These are phyloP conservation scores for Xylariaceae sp. DNA, from an alignment of 2,329 filamentous ascomycete genomes.

Conservation along the genomic window DNA sequence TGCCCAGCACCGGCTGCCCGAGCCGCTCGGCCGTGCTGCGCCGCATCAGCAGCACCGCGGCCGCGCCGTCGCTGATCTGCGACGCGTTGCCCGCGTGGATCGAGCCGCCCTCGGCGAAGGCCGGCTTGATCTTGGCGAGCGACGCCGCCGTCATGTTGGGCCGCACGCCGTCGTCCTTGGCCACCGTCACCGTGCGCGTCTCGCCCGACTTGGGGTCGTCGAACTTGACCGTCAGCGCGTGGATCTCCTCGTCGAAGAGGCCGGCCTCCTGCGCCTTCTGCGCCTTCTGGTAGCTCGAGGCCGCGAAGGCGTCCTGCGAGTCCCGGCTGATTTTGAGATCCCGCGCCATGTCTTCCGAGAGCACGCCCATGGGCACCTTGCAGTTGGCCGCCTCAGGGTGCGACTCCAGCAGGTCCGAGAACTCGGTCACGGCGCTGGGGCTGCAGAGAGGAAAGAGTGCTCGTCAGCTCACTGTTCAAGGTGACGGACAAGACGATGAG, in stretches of 20 bases:
- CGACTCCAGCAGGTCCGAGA: conserved; percentile 79
- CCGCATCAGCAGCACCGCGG: conserved; percentile 92
- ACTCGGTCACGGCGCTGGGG: conserved; percentile 80
- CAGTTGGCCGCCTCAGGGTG: conserved; percentile 84
- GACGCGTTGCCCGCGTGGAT: conserved; percentile 96
- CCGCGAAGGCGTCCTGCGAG: conserved; percentile 87
- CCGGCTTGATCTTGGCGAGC: conserved; percentile 82
- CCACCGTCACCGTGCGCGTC: conserved; percentile 73
- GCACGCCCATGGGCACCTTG: conserved; percentile 92
- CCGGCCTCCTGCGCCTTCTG: conserved; percentile 75
- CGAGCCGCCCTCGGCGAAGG: conserved; percentile 83
- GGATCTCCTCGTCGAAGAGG: conserved; percentile 90
- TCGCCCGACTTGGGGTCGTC: conserved; percentile 88
- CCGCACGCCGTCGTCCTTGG: conserved; percentile 80
- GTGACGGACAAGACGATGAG: not conserved
- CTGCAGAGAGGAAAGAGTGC: conserved; percentile 33
- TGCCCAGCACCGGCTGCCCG: conserved; percentile 83
- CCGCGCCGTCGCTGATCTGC: conserved; percentile 92
- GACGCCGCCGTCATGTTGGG: conserved; percentile 79
- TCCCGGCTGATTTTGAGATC: conserved; percentile 65
- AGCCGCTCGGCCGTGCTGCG: conserved; percentile 82
- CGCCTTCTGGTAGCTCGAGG: conserved; percentile 88
- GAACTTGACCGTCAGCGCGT: conserved; percentile 76
- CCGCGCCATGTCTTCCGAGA: conserved; percentile 93
- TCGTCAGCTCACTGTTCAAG: not conserved